phyloP scores from a whole-genome alignment of 208 protist species.

The Phytomonas sp. region DNA sequence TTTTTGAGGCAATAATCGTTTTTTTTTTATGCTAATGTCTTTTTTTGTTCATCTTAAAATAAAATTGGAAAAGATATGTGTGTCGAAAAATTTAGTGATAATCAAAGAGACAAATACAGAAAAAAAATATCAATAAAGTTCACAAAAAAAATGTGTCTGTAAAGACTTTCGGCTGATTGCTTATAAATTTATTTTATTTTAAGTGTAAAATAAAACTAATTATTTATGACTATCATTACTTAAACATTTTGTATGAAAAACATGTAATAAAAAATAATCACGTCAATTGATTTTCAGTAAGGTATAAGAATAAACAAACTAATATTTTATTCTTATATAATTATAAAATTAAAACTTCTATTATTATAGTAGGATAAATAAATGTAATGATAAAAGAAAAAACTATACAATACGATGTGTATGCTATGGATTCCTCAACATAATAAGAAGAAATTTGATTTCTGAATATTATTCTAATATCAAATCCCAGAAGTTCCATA shows the following conservation, averaged over 20 bases:
- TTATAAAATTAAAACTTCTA: conserved; percentile 5
- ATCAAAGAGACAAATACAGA: conserved; percentile 9
- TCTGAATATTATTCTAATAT: not conserved
- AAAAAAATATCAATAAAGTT: conserved; percentile 7
- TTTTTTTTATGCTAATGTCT: not conserved
- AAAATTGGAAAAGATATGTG: not conserved
- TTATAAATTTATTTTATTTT: not conserved
- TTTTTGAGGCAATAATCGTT: not conserved
- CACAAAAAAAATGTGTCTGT: not conserved
- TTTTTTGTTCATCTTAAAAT: no score
- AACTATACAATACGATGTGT: not conserved
- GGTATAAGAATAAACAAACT: not conserved
- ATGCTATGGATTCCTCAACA: not conserved
- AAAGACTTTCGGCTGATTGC: not conserved
- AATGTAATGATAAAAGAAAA: not conserved
- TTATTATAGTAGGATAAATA: not conserved
- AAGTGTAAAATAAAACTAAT: not conserved
- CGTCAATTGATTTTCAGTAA: not conserved
- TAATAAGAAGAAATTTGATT: conserved; percentile 1
- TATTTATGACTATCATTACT: not conserved
- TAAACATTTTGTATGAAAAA: not conserved
- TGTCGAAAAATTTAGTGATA: not conserved
- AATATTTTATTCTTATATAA: not conserved
- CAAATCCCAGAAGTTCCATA: not conserved
- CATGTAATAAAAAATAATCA: not conserved